phyloP scores from a whole-genome alignment of 257 asterid genomes.

The Capsicum rhomboideum region DNA sequence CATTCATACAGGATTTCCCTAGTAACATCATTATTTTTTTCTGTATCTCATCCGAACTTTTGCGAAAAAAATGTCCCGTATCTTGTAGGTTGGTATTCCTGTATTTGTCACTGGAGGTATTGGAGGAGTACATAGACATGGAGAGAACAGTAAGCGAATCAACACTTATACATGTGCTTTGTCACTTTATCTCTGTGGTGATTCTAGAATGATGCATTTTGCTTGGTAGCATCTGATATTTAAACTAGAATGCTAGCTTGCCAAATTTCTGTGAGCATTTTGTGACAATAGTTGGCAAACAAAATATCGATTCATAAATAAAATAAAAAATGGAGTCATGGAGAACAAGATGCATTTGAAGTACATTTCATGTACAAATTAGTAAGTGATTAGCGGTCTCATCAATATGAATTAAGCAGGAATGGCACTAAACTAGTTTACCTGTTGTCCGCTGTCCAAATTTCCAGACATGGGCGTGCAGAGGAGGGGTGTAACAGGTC shows the following conservation, averaged over 20 bases:
- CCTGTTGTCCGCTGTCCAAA: not conserved
- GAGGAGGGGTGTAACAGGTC: not conserved
- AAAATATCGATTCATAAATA: not conserved
- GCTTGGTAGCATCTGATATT: not conserved
- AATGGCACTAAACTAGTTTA: not conserved
- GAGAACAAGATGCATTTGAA: not conserved
- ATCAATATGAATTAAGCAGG: not conserved
- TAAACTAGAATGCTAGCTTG: not conserved
- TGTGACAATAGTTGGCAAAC: not conserved
- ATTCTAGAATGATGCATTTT: not conserved
- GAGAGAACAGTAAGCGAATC: slow-evolving; percentile 64
- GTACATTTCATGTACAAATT: not conserved
- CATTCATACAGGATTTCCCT: not conserved
- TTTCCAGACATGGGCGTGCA: not conserved
- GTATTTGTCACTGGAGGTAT: slow-evolving; percentile 94
- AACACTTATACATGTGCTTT: not conserved
- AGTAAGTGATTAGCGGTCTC: not conserved
- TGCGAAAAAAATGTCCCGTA: not conserved
- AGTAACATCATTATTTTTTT: not conserved
- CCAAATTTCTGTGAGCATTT: not conserved
- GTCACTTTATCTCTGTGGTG: not conserved
- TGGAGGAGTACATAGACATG: slow-evolving; percentile 96
- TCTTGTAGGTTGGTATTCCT: slow-evolving; percentile 71
- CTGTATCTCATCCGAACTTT: not conserved
- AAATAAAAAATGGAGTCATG: not conserved